These are phyloP conservation scores for Eucalyptus regnans DNA, from an alignment of 345 rosid genomes.

Conservation along the genomic window DNA sequence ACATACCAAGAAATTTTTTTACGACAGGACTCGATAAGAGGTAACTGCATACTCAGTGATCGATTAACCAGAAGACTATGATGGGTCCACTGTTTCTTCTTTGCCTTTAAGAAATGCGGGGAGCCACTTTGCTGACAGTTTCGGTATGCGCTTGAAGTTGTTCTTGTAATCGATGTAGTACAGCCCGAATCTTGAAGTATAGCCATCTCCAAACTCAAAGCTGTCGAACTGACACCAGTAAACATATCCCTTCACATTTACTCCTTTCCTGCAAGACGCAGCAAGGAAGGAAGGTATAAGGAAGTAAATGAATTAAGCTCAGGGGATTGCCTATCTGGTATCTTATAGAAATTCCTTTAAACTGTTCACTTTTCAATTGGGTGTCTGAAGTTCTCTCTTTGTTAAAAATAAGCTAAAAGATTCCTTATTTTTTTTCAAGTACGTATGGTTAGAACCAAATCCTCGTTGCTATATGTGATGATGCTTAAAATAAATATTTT, in stretches of 20 bases:
- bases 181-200: neutral
- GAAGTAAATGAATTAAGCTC: neutral
- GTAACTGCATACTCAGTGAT: neutral
- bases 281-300: neutral
- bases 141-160: neutral
- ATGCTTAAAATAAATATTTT: neutral
- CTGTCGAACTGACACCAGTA: neutral
- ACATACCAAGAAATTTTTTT: neutral
- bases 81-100: neutral
- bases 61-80: neutral
- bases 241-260: neutral
- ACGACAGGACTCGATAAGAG: neutral
- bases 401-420: neutral
- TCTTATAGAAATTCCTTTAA: neutral
- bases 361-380: neutral
- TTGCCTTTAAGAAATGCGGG: neutral
- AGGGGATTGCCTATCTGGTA: conserved; percentile 7
- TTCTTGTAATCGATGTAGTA: neutral
- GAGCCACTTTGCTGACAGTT: neutral
- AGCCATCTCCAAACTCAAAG: neutral
- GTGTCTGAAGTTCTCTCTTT: neutral
- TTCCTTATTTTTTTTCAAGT: neutral
- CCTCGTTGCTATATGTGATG: neutral
- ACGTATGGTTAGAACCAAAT: neutral
- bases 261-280: neutral